Base-by-base conservation (phyloP, 2,329 filamentous ascomycete genomes). In the Alternaria arborescens region DNA sequence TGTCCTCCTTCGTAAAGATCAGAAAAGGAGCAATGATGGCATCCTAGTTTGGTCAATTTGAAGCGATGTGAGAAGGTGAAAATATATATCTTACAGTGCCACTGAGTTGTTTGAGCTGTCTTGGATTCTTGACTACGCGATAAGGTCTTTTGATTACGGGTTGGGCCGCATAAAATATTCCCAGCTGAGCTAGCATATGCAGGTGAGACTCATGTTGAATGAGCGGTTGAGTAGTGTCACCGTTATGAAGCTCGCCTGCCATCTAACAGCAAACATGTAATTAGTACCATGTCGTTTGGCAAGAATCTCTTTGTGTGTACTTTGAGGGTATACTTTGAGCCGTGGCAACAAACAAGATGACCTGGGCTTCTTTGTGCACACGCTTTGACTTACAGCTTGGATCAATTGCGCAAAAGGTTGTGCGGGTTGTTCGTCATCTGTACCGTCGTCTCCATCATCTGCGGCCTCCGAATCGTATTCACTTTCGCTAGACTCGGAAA, bases 1-100 rank as follows among this genome's bases (percentile, higher is more conserved):
- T 70, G 57, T 81, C 81, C 28, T 77, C 71, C 50, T 80, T 80
- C 0, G 81, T 80, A 38, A 83, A 67, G 43, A 83, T 79, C 1
- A 83, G 71, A 61, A 77, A 80, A 12, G 81, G 71, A 16, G 40
- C 11, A 16, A 43, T n/a, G 28, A 56, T 26, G 20, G 3, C 12
- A 12, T 42, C 40, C 20, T 24, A 8, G 8, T 24, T 12, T 12
- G 12, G 24, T 42, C 20, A 42, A 20, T 11, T 42, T 24, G 20
- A 12, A 8, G 5, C 5, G 22, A 42, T 14, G 20, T 16, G 14
- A 24, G 20, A 12, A 24, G 20, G 20, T 16, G 14, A 5, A 16
- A 12, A 24, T 5, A 12, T 20, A 42, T 7, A 42, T 42, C 40
- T 42, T 42, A 42, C 40, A 3, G 5, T 42, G 40, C 20, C 20